These are phyloP conservation scores for Aspergillus sp. DNA, from an alignment of 2,329 filamentous ascomycete genomes.

Conservation along the genomic window DNA sequence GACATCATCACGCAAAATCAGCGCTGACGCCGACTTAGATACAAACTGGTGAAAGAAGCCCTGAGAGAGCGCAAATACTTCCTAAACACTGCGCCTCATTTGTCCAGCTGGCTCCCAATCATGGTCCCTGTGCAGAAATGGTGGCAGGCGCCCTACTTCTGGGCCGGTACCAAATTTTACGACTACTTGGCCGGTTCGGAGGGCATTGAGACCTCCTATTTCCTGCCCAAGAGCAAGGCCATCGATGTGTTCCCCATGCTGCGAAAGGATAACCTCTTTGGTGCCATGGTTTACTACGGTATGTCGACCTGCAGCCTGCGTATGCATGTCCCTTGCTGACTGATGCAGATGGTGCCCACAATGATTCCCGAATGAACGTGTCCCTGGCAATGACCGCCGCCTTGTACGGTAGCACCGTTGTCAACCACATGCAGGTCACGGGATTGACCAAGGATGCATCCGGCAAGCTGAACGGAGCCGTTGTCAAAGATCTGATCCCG, in stretches of 20 bases:
- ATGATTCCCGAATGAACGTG: conserved; percentile 90
- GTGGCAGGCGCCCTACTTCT: conserved; percentile 78
- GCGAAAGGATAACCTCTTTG: conserved; percentile 73
- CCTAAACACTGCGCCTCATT: conserved; percentile 76
- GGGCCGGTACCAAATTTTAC: conserved; percentile 72
- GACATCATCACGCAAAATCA: neutral
- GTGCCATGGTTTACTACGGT: conserved; percentile 84
- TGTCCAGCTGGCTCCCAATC: conserved; percentile 77
- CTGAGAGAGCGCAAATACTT: conserved; percentile 81
- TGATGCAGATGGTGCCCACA: conserved; percentile 74
- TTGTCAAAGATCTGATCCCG: conserved; percentile 66
- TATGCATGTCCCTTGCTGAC: neutral
- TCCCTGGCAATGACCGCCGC: conserved; percentile 84
- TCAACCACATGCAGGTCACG: conserved; percentile 81
- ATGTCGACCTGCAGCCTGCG: conserved; percentile 5
- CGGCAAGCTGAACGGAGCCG: conserved; percentile 71
- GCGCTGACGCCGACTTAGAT: conserved; percentile 25
- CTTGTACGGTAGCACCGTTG: conserved; percentile 77
- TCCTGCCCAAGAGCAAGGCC: conserved; percentile 80
- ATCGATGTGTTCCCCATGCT: conserved; percentile 87
- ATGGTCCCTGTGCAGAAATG: conserved; percentile 79
- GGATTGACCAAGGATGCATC: conserved; percentile 69
- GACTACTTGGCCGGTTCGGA: conserved; percentile 82
- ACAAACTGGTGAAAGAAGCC: conserved; percentile 75
- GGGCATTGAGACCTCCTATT: conserved; percentile 86